phyloP scores from a whole-genome alignment of 202 grass and related monocot genomes.

The Zizania palustris region DNA sequence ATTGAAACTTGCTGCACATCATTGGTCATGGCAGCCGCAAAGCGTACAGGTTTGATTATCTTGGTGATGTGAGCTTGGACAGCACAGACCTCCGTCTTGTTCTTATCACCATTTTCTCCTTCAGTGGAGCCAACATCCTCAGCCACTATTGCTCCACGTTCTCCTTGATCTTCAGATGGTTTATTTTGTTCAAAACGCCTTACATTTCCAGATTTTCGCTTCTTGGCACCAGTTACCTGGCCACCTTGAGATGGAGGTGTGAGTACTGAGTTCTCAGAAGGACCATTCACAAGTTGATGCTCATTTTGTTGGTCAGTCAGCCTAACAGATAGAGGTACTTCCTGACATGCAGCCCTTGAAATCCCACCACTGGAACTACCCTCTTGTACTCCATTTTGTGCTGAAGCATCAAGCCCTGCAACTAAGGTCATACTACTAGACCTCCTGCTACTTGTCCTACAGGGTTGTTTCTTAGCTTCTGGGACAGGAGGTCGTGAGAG shows the following conservation, averaged over 20 bases:
- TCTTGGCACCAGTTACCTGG: conserved; percentile 91
- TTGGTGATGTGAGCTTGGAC: conserved; percentile 57
- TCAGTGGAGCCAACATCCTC: conserved; percentile 71
- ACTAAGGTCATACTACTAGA: conserved; percentile 35
- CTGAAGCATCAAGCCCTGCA: conserved; percentile 23
- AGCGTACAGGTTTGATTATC: conserved; percentile 79
- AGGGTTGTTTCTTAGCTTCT: conserved; percentile 40
- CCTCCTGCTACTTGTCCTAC: conserved; percentile 56
- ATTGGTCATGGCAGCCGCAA: conserved; percentile 54
- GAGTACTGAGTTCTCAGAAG: conserved; percentile 41
- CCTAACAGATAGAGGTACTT: conserved; percentile 42
- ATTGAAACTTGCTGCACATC: conserved; percentile 85
- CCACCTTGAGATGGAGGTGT: conserved; percentile 48
- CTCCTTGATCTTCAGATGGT: conserved; percentile 37
- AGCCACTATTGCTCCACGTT: conserved; percentile 21
- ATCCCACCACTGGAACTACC: conserved; percentile 34
- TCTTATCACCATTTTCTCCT: conserved; percentile 65
- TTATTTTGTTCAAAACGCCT: conserved; percentile 76
- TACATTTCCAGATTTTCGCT: conserved; percentile 86
- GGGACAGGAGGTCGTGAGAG: background rate
- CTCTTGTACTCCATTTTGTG: conserved; percentile 27
- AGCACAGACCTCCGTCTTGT: conserved; percentile 45
- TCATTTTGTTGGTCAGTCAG: conserved; percentile 53
- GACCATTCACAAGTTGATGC: conserved; percentile 43
- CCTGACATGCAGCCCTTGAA: conserved; percentile 27